Evolutionary conservation across 73 alveolate genomes (phyloP).

Genomic region (Tetrahymena borealis): DNA sequence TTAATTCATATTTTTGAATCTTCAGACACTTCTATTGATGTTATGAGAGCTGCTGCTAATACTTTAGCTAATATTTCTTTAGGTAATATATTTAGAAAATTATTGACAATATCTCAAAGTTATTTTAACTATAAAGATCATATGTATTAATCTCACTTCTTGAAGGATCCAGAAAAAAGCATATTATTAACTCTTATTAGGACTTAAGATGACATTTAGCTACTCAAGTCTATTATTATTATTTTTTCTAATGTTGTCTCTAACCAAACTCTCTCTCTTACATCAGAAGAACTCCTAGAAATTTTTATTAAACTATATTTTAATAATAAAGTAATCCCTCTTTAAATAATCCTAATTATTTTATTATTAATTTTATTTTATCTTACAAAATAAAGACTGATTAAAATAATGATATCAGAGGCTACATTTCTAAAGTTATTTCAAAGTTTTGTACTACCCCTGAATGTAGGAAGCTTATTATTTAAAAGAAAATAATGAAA

Average conservation of each 20-base stretch:
- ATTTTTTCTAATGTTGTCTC: constrained; percentile 24
- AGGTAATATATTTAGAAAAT: background rate
- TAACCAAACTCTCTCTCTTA: background rate
- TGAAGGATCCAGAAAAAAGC: constrained; percentile 41
- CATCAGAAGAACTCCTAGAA: background rate
- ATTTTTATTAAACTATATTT: constrained; percentile 8
- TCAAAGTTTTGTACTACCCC: constrained; percentile 23
- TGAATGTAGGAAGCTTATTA: constrained; percentile 18
- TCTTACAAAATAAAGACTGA: background rate
- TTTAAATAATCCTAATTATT: background rate
- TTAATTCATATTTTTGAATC: constrained; percentile 31
- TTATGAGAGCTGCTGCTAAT: constrained; percentile 45
- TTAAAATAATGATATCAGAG: constrained; percentile 25
- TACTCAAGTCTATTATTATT: constrained; percentile 29
- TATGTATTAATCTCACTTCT: constrained; percentile 7
- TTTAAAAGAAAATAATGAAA: constrained; percentile 24
- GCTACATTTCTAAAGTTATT: constrained; percentile 27
- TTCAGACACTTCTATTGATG: constrained; percentile 27
- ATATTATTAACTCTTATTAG: constrained; percentile 9
- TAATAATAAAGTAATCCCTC: constrained; percentile 12
- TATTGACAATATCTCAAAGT: background rate
- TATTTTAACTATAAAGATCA: background rate
- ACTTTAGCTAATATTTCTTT: constrained; percentile 33
- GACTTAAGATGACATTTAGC: constrained; percentile 3
- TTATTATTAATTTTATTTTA: background rate